Evolutionary conservation across 768 basidiomycete genomes (phyloP).

Genomic region (Macrocybe gigantea): DNA sequence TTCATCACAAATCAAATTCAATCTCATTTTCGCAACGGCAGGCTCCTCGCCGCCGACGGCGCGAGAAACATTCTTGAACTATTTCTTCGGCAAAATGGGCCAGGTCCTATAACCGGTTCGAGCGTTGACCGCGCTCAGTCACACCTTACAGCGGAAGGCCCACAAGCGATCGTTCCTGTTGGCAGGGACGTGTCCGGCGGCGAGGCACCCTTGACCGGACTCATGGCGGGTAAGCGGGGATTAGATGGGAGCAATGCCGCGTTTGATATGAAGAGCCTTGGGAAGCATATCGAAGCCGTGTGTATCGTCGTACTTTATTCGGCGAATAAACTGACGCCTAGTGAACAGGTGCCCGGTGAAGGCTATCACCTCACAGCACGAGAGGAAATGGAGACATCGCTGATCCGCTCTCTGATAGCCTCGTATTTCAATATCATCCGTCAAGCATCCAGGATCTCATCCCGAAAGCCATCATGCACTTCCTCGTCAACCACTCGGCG

Average conservation of each 20-base stretch:
- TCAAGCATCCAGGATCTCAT: constrained; percentile 96
- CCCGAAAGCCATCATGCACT: constrained; percentile 98
- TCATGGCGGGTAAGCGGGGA: constrained; percentile 61
- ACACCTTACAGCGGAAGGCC: constrained; percentile 12
- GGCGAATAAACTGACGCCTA: constrained; percentile 1
- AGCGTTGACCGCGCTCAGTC: constrained; percentile 35
- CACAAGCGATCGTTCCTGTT: constrained; percentile 35
- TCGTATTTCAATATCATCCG: constrained; percentile 96
- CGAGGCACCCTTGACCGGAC: constrained; percentile 49
- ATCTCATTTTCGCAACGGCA: constrained; percentile 16
- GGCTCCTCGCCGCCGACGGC: constrained; percentile 49
- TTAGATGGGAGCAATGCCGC: constrained; percentile 78
- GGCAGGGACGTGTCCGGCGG: constrained; percentile 61
- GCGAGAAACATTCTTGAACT: constrained; percentile 91
- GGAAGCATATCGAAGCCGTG: constrained; percentile 96
- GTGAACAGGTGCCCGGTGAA: constrained; percentile 36
- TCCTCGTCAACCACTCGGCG: constrained; percentile 94
- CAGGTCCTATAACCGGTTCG: constrained; percentile 62
- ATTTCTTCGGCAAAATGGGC: constrained; percentile 91
- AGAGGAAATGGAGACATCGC: constrained; percentile 94
- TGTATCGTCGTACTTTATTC: constrained; percentile 27
- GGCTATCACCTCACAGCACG: constrained; percentile 62
- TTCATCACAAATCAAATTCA: too few relatives aligned
- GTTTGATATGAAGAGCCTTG: constrained; percentile 98
- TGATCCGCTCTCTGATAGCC: constrained; percentile 91